Conservation (phyloP, 352 stramenopile genomes). For the Globisporangium parvum region DNA sequence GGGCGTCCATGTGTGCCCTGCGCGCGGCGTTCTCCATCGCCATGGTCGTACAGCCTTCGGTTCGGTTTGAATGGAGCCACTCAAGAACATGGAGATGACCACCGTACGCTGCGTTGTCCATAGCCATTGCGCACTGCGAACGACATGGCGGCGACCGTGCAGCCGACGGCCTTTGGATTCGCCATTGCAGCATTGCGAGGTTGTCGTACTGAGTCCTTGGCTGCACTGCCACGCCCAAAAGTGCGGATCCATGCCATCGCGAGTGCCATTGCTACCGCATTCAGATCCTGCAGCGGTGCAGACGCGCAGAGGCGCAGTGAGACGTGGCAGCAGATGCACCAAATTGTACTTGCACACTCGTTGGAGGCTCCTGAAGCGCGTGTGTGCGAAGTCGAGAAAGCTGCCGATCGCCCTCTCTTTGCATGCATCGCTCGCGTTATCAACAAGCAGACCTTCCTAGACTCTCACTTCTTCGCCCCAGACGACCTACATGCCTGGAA, state of each 20-base stretch:
- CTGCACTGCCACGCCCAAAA: not conserved
- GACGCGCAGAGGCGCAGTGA: not conserved
- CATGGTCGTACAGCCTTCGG: no score
- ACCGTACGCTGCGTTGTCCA: no score
- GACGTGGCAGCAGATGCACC: not conserved
- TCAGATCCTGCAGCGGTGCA: not conserved
- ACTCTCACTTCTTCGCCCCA: not conserved
- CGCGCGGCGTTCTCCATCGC: no score
- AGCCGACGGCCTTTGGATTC: not conserved
- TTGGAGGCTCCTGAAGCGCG: not conserved
- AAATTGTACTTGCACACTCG: not conserved
- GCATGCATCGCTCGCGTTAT: no score
- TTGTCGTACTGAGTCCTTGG: constrained; percentile 1
- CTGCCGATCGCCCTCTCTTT: not conserved
- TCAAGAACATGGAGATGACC: no score
- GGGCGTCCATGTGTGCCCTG: no score
- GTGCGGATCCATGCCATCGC: not conserved
- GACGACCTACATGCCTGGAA: not conserved
- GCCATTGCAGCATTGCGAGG: constrained; percentile 2
- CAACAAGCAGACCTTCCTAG: not conserved
- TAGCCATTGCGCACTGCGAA: not conserved
- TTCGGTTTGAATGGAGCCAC: no score
- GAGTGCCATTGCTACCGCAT: not conserved
- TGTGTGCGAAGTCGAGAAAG: not conserved
- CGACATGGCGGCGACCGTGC: not conserved